Conservation (phyloP, 2,329 filamentous ascomycete species). For the Periconia sp. region DNA sequence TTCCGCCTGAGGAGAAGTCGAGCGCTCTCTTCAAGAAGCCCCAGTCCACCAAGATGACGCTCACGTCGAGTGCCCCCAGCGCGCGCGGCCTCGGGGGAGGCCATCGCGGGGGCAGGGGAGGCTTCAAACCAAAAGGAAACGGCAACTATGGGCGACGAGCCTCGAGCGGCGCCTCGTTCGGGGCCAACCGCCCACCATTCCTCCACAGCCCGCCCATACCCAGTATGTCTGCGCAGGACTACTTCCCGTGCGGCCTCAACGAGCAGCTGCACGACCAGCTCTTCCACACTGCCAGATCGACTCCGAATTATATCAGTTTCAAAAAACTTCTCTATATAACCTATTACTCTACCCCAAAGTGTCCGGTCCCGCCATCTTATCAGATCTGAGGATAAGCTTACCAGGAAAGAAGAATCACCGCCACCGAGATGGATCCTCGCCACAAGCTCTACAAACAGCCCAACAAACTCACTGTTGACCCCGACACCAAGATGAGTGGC, state of each 20-base stretch:
- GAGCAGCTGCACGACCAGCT: constrained; percentile 56
- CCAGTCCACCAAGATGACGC: constrained; percentile 60
- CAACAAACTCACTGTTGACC: constrained; percentile 30
- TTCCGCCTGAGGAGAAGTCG: constrained; percentile 79
- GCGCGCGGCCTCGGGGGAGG: constrained; percentile 54
- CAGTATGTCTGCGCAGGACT: constrained; percentile 46
- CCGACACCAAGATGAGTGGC: constrained; percentile 49
- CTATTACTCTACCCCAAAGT: no score
- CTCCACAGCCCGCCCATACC: constrained; percentile 52
- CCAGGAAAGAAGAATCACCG: constrained; percentile 22
- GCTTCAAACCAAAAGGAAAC: constrained; percentile 57
- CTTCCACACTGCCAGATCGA: constrained; percentile 58
- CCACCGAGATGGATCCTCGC: constrained; percentile 39
- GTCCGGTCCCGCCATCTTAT: constrained; percentile 40
- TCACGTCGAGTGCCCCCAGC: constrained; percentile 57
- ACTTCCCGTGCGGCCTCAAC: constrained; percentile 48
- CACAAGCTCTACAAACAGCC: constrained; percentile 43
- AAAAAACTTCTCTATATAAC: no score
- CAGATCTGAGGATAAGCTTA: constrained; percentile 40
- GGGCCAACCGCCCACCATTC: constrained; percentile 45
- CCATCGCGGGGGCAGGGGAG: constrained; percentile 53
- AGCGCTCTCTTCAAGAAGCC: constrained; percentile 57
- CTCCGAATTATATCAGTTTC: no score
- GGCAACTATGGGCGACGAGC: constrained; percentile 56
- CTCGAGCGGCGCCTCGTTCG: constrained; percentile 61